Evolutionary conservation across 495 filamentous ascomycete genomes (phyloP), one percentile per base, ranked within the genome.

Genomic region (Cenococcum geophilum): DNA sequence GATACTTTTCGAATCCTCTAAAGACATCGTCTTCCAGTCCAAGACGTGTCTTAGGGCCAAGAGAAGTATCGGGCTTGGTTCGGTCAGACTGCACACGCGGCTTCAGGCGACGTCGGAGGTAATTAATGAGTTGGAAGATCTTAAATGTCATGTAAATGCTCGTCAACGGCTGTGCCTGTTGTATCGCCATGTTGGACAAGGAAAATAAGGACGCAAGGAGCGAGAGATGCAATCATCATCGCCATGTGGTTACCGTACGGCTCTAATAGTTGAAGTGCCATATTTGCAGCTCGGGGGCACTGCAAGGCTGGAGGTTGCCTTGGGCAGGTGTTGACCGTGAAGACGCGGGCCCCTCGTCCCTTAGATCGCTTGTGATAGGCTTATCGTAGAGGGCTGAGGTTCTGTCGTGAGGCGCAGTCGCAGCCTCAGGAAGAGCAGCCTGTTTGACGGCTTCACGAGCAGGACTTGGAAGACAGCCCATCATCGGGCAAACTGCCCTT

Each of bases 111-210:
- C 66, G 66, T n/a, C 66, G 66, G 32, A 68, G 54, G 34, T 68
- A 62, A 21, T 68, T 57, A 51, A 68, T 58, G 55, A 68, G 20
- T 55, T 65, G 66, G 23, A 68, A 25, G 25, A 65, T 52, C 62
- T 65, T 65, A 55, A 65, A 54, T 14, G 66, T 68, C n/a, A 65
- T 27, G 62, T 59, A 62, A 36, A 68, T 62, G 58, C 62, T 64
- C 23, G 59, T 40, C 22, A 32, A 12, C 21, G 55, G 58, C 6
- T 35, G 49, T 18, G 20, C 57, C 27, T 64, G 45, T 22, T 60
- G 57, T 57, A 64, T 59, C 55, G 61, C 61, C 65, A 68, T 68
- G 23, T 54, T 55, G 59, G 20, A 16, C 4, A 14, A 16, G 22
- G 23, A 40, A 55, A 4, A 43, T 57, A 34, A 52, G 37, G 61